Conservation (phyloP, 2,329 filamentous ascomycete species). For the Aspergillus ochraceoroseus region DNA sequence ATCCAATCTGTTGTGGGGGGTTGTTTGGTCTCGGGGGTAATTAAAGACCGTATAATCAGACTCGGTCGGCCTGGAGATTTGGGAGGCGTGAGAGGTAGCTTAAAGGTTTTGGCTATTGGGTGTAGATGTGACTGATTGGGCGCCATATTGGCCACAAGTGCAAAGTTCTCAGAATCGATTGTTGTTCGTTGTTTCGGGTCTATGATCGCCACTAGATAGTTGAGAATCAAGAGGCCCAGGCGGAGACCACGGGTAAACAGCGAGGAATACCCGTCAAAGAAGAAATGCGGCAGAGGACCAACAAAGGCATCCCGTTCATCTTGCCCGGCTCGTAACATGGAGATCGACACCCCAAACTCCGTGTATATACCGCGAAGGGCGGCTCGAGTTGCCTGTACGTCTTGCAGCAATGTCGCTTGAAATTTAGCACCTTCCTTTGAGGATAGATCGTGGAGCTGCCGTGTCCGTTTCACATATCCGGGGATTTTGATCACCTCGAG, state of each 20-base stretch:
- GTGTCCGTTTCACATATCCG: conserved; percentile 24
- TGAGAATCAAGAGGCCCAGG: conserved; percentile 20
- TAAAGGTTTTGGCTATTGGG: background rate
- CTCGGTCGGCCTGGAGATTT: conserved; percentile 13
- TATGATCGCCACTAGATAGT: conserved; percentile 21
- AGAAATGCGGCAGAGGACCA: conserved; percentile 22
- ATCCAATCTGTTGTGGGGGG: conserved; percentile 25
- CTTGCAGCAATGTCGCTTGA: conserved; percentile 17
- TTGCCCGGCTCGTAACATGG: conserved; percentile 21
- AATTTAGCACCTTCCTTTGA: conserved; percentile 9
- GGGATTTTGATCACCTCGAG: conserved; percentile 28
- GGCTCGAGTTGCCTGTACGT: conserved; percentile 21
- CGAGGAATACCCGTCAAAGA: conserved; percentile 22
- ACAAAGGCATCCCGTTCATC: conserved; percentile 18
- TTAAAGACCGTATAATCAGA: conserved; percentile 19
- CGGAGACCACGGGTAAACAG: conserved; percentile 22
- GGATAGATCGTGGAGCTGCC: conserved; percentile 14
- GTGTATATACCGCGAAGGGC: conserved; percentile 25
- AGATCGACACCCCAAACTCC: conserved; percentile 24
- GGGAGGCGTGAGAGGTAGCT: conserved; percentile 14
- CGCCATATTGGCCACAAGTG: conserved; percentile 13
- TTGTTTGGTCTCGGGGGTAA: conserved; percentile 17
- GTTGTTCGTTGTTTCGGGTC: conserved; percentile 19
- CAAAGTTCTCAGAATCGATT: conserved; percentile 14
- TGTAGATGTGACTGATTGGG: conserved; percentile 9